A percentile compares a stretch with the other conserved stretches of the same genome.
Conservation (phyloP, 2,329 filamentous ascomycete genomes). For the Microthyrium microscopicum region DNA sequence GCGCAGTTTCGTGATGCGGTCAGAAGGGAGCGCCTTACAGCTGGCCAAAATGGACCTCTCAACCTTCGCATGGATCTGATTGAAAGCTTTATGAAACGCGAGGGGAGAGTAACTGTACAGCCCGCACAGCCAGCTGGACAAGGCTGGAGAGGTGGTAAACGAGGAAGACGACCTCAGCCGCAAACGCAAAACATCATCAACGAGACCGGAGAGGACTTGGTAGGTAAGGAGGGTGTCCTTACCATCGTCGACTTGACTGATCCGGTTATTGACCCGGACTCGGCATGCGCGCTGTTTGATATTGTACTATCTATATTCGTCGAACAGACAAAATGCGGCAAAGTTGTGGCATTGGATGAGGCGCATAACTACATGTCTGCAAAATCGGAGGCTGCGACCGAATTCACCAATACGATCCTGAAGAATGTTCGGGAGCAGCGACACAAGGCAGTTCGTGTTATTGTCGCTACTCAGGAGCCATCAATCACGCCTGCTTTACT, state of each 20-base stretch:
- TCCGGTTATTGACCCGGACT: conserved; percentile 48
- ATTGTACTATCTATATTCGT: conserved; percentile 53
- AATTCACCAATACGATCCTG: conserved; percentile 46
- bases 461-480: conserved; percentile 66
- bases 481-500: conserved; percentile 52
- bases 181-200: background rate
- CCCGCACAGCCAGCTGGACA: background rate
- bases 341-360: conserved; percentile 56
- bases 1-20: conserved; percentile 27
- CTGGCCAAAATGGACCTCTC: conserved; percentile 37
- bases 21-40: conserved; percentile 23
- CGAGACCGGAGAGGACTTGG: conserved; percentile 10
- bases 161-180: background rate
- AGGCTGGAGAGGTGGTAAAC: too few species aligned
- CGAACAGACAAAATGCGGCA: conserved; percentile 31
- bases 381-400: conserved; percentile 34
- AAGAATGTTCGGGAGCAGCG: conserved; percentile 52
- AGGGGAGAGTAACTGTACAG: conserved; percentile 13
- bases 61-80: conserved; percentile 43
- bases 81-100: conserved; percentile 40
- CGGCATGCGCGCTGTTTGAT: conserved; percentile 56
- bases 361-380: conserved; percentile 45
- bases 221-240: conserved; percentile 29
- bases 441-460: conserved; percentile 47
- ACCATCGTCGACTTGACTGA: conserved; percentile 60